phyloP scores from a whole-genome alignment of 352 stramenopile genomes.

The Phytophthora megakarya region DNA sequence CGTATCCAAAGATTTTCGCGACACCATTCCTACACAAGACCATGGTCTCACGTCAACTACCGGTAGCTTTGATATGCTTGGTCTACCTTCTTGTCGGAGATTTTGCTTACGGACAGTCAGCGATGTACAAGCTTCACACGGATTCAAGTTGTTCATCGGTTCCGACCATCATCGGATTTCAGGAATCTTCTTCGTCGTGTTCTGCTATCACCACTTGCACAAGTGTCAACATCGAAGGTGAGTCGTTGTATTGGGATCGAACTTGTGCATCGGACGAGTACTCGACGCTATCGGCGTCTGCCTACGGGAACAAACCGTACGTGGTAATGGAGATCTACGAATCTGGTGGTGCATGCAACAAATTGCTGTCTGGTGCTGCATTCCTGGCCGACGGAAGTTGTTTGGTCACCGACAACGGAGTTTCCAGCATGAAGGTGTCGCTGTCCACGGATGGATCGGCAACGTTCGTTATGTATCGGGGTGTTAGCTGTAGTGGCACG shows the following conservation, averaged over 20 bases:
- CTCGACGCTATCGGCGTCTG: slow-evolving; percentile 13
- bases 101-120: slow-evolving; percentile 11
- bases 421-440: slow-evolving; percentile 43
- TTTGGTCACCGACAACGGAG: slow-evolving; percentile 43
- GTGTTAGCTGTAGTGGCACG: slow-evolving; percentile 37
- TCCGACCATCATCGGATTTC: slow-evolving; percentile 37
- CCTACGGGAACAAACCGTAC: slow-evolving; percentile 31
- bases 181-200: slow-evolving; percentile 28
- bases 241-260: slow-evolving; percentile 38
- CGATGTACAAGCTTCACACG: slow-evolving; percentile 34
- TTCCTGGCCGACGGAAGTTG: slow-evolving; percentile 52
- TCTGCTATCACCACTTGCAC: slow-evolving; percentile 32
- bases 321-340: slow-evolving; percentile 47
- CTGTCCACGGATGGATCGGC: slow-evolving; percentile 38
- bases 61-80: slow-evolving; percentile 8
- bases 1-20: slow-evolving; percentile 2
- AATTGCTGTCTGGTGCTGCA: slow-evolving; percentile 41
- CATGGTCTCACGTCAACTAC: background rate
- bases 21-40: slow-evolving; percentile 11
- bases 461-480: slow-evolving; percentile 39
- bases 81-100: slow-evolving; percentile 3
- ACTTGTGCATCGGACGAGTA: slow-evolving; percentile 22
- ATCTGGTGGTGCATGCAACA: slow-evolving; percentile 22
- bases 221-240: slow-evolving; percentile 24
- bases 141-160: slow-evolving; percentile 37